Evolutionary conservation across 2,329 filamentous ascomycete genomes (phyloP).

Genomic region (Reticulascus tulasneorum): DNA sequence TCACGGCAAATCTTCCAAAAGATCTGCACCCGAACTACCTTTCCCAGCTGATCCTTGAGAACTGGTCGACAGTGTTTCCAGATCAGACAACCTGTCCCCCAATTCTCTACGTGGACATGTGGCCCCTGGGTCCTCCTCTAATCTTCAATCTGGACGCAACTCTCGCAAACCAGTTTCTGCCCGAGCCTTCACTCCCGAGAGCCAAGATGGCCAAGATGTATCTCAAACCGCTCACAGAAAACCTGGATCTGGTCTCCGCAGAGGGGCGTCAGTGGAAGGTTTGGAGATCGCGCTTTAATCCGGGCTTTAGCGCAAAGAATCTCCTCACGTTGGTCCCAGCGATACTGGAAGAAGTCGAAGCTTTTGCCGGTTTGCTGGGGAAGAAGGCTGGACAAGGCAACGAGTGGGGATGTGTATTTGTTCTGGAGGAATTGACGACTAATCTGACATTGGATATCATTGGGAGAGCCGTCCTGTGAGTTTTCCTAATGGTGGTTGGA

Average conservation of each 20-base stretch:
- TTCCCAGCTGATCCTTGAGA: slow-evolving; percentile 5
- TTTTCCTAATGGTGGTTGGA: no score
- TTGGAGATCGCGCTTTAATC: slow-evolving; percentile 29
- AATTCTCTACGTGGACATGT: slow-evolving; percentile 23
- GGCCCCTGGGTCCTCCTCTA: slow-evolving; percentile 20
- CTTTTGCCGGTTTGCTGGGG: slow-evolving; percentile 27
- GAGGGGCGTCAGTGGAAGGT: slow-evolving; percentile 23
- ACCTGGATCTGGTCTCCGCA: slow-evolving; percentile 25
- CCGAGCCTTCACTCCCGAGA: slow-evolving; percentile 17
- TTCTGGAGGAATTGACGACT: slow-evolving; percentile 29
- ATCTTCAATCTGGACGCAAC: slow-evolving; percentile 16
- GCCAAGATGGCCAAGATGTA: slow-evolving; percentile 22
- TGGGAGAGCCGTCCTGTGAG: slow-evolving; percentile 28
- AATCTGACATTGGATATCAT: slow-evolving; percentile 38
- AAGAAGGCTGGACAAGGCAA: slow-evolving; percentile 21
- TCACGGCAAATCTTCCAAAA: slow-evolving; percentile 2
- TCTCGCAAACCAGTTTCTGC: slow-evolving; percentile 18
- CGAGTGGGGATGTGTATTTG: slow-evolving; percentile 26
- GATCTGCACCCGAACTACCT: slow-evolving; percentile 6
- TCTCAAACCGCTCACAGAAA: slow-evolving; percentile 24
- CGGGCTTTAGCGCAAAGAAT: slow-evolving; percentile 32
- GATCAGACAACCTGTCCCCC: slow-evolving; percentile 22
- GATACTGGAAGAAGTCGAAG: slow-evolving; percentile 31
- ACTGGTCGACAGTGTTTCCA: slow-evolving; percentile 7
- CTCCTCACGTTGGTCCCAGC: slow-evolving; percentile 29